Percentiles rank a stretch among this genome's conserved stretches.
These are phyloP conservation scores for Mycena polygramma DNA, from an alignment of 768 basidiomycete species.

Conservation along the genomic window DNA sequence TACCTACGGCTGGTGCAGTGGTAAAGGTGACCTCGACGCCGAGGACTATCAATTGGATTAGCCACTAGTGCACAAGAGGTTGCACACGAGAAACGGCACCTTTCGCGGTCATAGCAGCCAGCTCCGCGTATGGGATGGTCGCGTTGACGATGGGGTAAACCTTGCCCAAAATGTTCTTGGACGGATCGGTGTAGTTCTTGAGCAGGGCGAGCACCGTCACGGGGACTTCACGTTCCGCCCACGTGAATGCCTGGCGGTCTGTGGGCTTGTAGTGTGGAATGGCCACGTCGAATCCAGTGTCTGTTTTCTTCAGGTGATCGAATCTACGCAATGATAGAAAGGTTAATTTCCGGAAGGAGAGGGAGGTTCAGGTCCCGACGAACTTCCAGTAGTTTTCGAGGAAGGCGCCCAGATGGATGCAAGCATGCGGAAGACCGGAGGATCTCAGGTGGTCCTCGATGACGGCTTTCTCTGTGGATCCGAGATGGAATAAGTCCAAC, in stretches of 20 bases:
- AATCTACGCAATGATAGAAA: no score
- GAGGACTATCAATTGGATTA: background rate
- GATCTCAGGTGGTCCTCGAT: background rate
- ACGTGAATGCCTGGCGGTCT: background rate
- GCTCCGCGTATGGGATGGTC: constrained; percentile 1
- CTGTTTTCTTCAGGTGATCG: background rate
- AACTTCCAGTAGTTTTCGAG: constrained; percentile 2
- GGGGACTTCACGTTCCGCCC: constrained; percentile 8
- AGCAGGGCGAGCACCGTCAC: constrained; percentile 1
- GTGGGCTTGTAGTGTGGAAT: background rate
- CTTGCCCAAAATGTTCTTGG: background rate
- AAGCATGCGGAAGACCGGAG: background rate
- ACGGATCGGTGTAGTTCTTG: constrained; percentile 2
- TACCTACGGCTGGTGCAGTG: background rate
- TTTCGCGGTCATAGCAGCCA: background rate
- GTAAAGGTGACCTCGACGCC: background rate
- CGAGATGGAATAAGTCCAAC: background rate
- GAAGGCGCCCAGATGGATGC: background rate
- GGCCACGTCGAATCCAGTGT: background rate
- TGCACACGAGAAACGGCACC: background rate
- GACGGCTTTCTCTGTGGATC: background rate
- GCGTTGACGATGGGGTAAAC: constrained; percentile 12
- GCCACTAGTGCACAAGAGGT: no score
- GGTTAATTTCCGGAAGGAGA: no score
- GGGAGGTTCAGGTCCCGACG: background rate